Base-by-base conservation (phyloP, 768 basidiomycete species). In the Boletus barrowsii region DNA sequence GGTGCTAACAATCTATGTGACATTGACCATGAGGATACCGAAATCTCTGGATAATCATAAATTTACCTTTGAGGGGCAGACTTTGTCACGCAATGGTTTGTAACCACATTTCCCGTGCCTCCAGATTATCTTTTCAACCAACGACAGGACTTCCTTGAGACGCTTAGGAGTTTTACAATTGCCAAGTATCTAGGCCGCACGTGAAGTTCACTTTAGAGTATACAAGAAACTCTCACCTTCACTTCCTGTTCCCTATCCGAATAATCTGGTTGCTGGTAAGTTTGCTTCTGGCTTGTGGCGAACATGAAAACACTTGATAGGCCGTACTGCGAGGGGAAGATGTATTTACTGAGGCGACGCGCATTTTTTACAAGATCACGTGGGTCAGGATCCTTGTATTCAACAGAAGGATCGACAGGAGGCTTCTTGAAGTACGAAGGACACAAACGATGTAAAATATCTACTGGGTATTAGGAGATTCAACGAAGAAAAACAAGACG, bases 281-380 rank as follows among this genome's bases (percentile, higher is more conserved):
- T 56, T 42, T 69, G 62, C 41, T 63, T 69, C 17, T 56, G 58
- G 22, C 52, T 63, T 44, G 55, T 56, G 42, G 62, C 51, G 13
- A 48, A 37, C 5, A 55, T 47, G 56, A 93, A 94, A 3, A 85
- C 77, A 59, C 75, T 88, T 5, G 75, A 64, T 2, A 97, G 65
- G 0, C 81, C 79, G 62, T 86, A 92, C 61, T 93, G 89, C 39
- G 85, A 77, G 10, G 93, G 85, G 62, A 98, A 96, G 2, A 98
- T 74, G 62, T 93, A 87, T 72, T 93, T 94, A 33, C 87, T 78
- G 1, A 93, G 70, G 57, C 84, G 84, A 39, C 87, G 78, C 1
- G 81, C 79, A 37, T 81, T 68, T 37, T 76, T 76, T 42, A 73
- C 75, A 59, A 80, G 79, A 54, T 72, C 64, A 10, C 71, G 73